Conservation (phyloP, 176 grass and related monocot genomes). For the Metroxylon sagu region DNA sequence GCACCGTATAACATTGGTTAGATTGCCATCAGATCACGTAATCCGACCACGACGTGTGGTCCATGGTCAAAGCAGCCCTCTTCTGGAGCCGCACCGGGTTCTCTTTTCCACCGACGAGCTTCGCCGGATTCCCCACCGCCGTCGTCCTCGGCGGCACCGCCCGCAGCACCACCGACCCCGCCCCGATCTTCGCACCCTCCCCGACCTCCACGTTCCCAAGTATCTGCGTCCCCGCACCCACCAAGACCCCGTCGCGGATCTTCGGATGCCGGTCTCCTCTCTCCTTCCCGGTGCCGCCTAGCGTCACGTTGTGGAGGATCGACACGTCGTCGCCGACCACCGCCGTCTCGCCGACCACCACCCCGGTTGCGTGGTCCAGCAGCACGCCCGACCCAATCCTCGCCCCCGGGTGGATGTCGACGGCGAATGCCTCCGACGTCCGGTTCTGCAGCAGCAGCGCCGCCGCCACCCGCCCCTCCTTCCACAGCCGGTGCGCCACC, state of each 20-base stretch:
- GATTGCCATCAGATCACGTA: no score
- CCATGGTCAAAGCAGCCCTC: constrained; percentile 46
- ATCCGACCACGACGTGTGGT: constrained; percentile 40
- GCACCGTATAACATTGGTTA: no score
- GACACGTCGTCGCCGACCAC: constrained; percentile 64
- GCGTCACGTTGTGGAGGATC: constrained; percentile 67
- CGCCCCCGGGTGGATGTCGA: constrained; percentile 94
- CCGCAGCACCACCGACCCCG: constrained; percentile 61
- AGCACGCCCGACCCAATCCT: constrained; percentile 71
- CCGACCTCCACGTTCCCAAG: constrained; percentile 74
- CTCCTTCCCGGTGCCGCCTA: constrained; percentile 73
- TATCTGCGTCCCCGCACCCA: constrained; percentile 75
- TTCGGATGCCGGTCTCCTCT: constrained; percentile 82
- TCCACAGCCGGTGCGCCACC: constrained; percentile 63
- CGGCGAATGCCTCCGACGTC: constrained; percentile 79
- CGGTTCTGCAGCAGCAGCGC: constrained; percentile 82
- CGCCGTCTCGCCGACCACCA: constrained; percentile 90
- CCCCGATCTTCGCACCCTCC: constrained; percentile 61
- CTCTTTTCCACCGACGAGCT: constrained; percentile 31
- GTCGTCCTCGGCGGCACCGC: constrained; percentile 47
- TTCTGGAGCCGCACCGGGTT: constrained; percentile 23
- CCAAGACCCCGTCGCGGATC: constrained; percentile 65
- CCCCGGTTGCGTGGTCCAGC: constrained; percentile 81
- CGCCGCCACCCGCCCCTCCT: constrained; percentile 32
- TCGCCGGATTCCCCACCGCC: constrained; percentile 65